These are phyloP conservation scores for Lactarius tabidus DNA, from an alignment of 768 basidiomycete genomes.

Conservation along the genomic window DNA sequence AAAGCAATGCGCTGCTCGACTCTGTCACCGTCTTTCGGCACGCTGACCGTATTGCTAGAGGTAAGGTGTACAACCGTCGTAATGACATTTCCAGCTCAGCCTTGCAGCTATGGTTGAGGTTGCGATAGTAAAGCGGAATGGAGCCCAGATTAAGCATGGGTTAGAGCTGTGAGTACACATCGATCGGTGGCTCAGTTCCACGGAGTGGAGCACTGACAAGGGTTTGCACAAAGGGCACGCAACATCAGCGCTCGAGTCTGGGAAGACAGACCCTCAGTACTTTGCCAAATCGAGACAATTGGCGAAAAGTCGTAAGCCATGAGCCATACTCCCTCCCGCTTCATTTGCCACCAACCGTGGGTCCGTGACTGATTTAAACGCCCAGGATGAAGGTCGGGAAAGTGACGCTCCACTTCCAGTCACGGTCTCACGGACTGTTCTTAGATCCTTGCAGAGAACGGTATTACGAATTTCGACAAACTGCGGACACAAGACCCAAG, in stretches of 20 bases:
- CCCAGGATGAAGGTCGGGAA: conserved; percentile 28
- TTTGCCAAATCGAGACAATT: conserved; percentile 85
- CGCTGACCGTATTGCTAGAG: conserved; percentile 69
- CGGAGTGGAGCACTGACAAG: background rate
- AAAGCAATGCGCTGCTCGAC: conserved; percentile 72
- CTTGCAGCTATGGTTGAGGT: conserved; percentile 71
- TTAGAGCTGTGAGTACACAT: conserved; percentile 62
- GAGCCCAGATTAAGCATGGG: conserved; percentile 63
- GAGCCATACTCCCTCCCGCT: background rate
- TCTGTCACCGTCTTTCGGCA: conserved; percentile 69
- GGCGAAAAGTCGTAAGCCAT: conserved; percentile 83
- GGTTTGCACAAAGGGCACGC: conserved; percentile 50
- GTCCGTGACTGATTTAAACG: background rate
- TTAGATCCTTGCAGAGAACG: conserved; percentile 72
- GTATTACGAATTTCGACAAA: conserved; percentile 57
- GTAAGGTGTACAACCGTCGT: conserved; percentile 35
- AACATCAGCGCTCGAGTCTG: conserved; percentile 82
- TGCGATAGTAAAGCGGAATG: conserved; percentile 59
- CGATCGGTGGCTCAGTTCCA: background rate
- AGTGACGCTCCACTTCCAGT: conserved; percentile 26
- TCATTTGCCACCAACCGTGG: background rate
- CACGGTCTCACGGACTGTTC: conserved; percentile 1
- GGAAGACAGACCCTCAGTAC: conserved; percentile 82
- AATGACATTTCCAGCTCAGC: background rate
- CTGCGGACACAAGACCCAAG: conserved; percentile 54